phyloP scores from a whole-genome alignment of 2,329 filamentous ascomycete species.

The Claviceps arundinis region DNA sequence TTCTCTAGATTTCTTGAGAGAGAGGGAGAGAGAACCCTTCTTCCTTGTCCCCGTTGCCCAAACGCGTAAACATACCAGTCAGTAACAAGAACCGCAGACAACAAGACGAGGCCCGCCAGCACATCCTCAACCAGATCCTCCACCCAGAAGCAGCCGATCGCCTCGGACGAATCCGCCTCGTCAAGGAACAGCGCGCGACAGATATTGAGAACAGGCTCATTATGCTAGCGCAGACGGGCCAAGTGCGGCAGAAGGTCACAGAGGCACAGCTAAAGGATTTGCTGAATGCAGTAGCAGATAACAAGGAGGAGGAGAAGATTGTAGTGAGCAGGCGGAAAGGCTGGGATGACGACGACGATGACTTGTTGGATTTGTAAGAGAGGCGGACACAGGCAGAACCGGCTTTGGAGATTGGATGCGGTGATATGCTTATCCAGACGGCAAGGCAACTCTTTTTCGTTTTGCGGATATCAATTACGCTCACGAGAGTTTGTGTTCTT shows the following conservation, averaged over 20 bases:
- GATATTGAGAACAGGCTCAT: slow-evolving; percentile 91
- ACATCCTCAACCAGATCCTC: slow-evolving; percentile 83
- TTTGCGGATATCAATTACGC: neutral
- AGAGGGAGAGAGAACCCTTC: too few species aligned
- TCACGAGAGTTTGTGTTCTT: too few species aligned
- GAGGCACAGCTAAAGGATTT: slow-evolving; percentile 91
- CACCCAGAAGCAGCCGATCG: slow-evolving; percentile 88
- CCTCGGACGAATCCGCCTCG: slow-evolving; percentile 83
- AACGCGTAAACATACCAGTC: too few species aligned
- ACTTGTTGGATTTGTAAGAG: slow-evolving; percentile 48
- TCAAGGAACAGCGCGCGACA: slow-evolving; percentile 80
- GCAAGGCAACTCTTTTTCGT: neutral
- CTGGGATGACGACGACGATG: slow-evolving; percentile 75
- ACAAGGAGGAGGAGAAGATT: slow-evolving; percentile 68
- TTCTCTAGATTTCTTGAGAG: neutral
- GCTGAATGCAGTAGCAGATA: slow-evolving; percentile 71
- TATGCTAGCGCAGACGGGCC: slow-evolving; percentile 76
- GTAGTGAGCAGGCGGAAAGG: slow-evolving; percentile 73
- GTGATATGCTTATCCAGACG: neutral
- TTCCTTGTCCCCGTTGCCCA: too few species aligned
- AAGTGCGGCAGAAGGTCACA: slow-evolving; percentile 75
- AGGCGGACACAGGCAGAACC: neutral
- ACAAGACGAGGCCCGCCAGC: slow-evolving; percentile 56
- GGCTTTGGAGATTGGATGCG: too few species aligned
- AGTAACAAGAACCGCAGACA: slow-evolving; percentile 18